Evolutionary conservation across 805 yeast species (phyloP), one percentile per base, ranked within the genome.

Genomic region (Starmerella powellii): DNA sequence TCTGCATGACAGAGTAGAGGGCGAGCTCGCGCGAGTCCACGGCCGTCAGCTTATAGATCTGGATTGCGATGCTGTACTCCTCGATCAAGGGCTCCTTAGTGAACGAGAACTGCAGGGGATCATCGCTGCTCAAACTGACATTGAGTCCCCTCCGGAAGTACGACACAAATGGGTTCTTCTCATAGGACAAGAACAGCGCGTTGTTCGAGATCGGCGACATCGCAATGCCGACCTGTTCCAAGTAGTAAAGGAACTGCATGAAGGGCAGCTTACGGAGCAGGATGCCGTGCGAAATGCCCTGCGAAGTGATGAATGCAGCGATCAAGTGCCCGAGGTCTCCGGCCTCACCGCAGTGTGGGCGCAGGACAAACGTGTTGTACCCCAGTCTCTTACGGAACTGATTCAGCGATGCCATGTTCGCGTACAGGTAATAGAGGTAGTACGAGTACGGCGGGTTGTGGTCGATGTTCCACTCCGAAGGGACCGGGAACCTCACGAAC

Each of bases 271-370:
- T 91, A 63, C 98, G 76, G 57, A 91, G 68, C 47, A 88, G 62
- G 42, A 91, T 93, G 44, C 99, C 99, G 60, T 91, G 99, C 11
- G 94, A 83, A 46, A 91, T 91, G 39, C 94, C 84, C 56, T 88
- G 93, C 1, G 96, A 78, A 1, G 91, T 75, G 55, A 91, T 63
- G 56, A 81, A 91, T 1, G 98, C 87, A 38, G 87, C 73, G 34
- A 87, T 83, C 57, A 93, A 69, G 66, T 91, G 98, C 57, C 91
- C 97, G 1, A 97, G 96, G 58, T 91, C 98, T 46, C 99, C 99
- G n/a, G 98, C 99, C 63, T 91, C 99, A 49, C 99, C 99, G 53
- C 95, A 84, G 62, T 91, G 99, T 3, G 99, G 99, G 56, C 98
- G 74, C 54, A 91, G 66, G n/a, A 85, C 93, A 63, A 91, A 79